Base-by-base conservation (phyloP, 495 filamentous ascomycete genomes). In the Apodospora peruviana region DNA sequence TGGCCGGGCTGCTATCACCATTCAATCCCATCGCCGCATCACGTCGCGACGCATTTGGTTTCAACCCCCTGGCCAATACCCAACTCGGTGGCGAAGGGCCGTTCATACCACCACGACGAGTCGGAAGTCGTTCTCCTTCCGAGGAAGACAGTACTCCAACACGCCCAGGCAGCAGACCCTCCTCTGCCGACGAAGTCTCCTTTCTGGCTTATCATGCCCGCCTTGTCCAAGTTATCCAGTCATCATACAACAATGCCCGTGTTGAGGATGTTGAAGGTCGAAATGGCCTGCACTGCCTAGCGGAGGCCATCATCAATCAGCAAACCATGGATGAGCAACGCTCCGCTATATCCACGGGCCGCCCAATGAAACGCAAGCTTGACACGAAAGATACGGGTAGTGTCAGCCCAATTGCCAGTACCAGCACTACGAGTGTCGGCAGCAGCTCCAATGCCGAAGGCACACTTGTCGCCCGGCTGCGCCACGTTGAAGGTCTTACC, bases 261-360 rank as follows among this genome's bases (percentile, higher is more conserved):
- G 29, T 61, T 8, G 70, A 74, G 48, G 73, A 76, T 51, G 9
- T 57, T 0, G 62, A 58, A 4, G 72, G 74, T 16, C 68, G 72
- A 4, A 76, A 77, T 55, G 74, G 70, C 19, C 57, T 77, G 14
- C 73, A 77, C 45, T 72, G 71, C 45, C 65, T 77, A 23, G 74
- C 74, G 20, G 71, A 74, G 51, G 73, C 68, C 21, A 59, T 60
- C 32, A 47, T 70, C 40, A 51, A 56, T 45, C 51, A 58, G 41
- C 50, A 56, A 24, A 56, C 53, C 32, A 60, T 62, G 53, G 53
- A 62, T 27, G 47, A 59, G 18, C 52, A 54, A 20, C 47, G 49
- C 19, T 40, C 45, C 3, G 27, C 44, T 10, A 5, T 22, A 5
- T 35, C 45, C 12, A 41, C 40, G 3, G 43, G 47, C 18, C 54